Evolutionary conservation across 2,329 filamentous ascomycete species (phyloP), one percentile per base, ranked within the genome.

Genomic region (Aureobasidium sp.): DNA sequence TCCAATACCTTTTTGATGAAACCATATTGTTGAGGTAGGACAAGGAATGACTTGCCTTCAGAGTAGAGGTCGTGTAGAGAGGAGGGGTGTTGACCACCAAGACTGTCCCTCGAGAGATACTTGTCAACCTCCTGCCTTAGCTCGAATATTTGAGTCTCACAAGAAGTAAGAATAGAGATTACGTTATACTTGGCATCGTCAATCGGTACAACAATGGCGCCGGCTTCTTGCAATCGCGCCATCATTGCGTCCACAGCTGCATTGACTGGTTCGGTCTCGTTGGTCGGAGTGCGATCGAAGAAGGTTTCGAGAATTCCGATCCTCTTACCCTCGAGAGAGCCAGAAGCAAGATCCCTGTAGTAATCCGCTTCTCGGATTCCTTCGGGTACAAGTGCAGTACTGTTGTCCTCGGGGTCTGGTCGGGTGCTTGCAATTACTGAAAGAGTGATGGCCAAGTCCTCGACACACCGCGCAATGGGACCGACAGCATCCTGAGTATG

Each of bases 121-220:
- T 63, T 56, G 55, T 83, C 71, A 58, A 85, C 71, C 19, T 68
- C 62, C 60, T 82, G 71, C 14, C 76, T 73, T 62, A 78, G 83
- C 60, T 86, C 83, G 61, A 72, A 81, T 8, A 71, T 72, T 59
- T 86, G 83, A 1, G 81, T 79, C 59, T 85, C 83, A 14, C 79
- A 70, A 0, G 64, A 64, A 2, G 68, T 61, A 4, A 63, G 62
- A 38, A 85, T 74, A 4, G 68, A 64, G 1, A 73, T 73, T 0
- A 77, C 70, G 58, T 84, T 77, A 62, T 81, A 83, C 11, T 70
- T 59, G 4, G 59, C 60, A 11, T 75, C 72, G 27, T 67, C 66
- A 55, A 83, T 75, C 27, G 74, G 71, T 14, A 83, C 60, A 2
- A 83, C 59, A 0, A 66, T 71, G 4, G 70, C 79, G 10, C 79